Base-by-base conservation (phyloP, 192 early-diverging fungal species). In the Coemansia sp. region DNA sequence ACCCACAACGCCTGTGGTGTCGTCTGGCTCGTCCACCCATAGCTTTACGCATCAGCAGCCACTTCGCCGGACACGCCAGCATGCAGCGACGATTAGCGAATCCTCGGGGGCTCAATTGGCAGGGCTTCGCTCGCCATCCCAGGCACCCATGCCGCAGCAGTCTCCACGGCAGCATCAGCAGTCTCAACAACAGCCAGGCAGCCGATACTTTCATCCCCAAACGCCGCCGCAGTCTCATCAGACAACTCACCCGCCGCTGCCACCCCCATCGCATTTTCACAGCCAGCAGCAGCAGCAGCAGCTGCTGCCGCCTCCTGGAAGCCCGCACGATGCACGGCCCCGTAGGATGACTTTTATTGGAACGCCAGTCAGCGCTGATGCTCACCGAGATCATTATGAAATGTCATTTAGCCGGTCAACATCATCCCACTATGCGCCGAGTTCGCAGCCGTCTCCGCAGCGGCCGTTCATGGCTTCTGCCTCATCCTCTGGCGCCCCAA, bases 21-120 rank as follows among this genome's bases (percentile, higher is more conserved):
- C 51, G 23, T 53, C 51, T 26, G 51, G 51, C 7, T 53, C 51
- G 14, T 53, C 64, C 12, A 66, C 38, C 36, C 57, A 59, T 5
- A 7, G 24, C 49, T 66, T 45, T 39, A 23, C 30, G 33, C 59
- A 59, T 33, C 57, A 59, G 33, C 57, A 59, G 26, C 24, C 53
- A 57, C 60, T 70, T 45, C 76, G 79, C 46, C 52, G 79, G 66
- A 45, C 70, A 20, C 78, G 78, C 12, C 78, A 72, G 61, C 79
- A 81, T 33, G 79, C 79, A 1, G 79, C 79, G 4, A 81, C 79
- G 2, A 81, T 81, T 58, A 76, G 79, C 71, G 79, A 81, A 61
- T 71, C 79, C 18, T 66, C 75, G 68, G 63, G 63, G 30, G 58
- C 74, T 8, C 79, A 67, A 43, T 6, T 67, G 5, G 49, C 66